Evolutionary conservation across 805 yeast species (phyloP).

Genomic region (Soucietia sequanensis): DNA sequence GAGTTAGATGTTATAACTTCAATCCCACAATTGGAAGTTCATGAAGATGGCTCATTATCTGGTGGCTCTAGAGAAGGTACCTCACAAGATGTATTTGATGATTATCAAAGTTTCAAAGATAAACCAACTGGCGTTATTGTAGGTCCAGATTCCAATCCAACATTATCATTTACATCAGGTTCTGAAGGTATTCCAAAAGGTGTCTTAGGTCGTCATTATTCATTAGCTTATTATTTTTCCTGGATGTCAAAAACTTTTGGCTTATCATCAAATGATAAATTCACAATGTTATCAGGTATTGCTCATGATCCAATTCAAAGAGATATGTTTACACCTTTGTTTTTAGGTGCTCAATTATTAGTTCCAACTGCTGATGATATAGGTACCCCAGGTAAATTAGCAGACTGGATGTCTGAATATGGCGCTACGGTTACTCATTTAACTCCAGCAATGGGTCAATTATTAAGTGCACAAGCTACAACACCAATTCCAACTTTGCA

Average conservation of each 20-base stretch:
- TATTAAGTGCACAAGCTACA: slow-evolving; percentile 91
- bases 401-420: slow-evolving; percentile 93
- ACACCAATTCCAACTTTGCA: slow-evolving; percentile 81
- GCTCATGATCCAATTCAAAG: slow-evolving; percentile 99
- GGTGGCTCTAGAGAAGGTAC: slow-evolving; percentile 50
- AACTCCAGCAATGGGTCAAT: slow-evolving; percentile 99
- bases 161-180: slow-evolving; percentile 94
- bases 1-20: slow-evolving; percentile 73
- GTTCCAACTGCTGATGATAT: slow-evolving; percentile 97
- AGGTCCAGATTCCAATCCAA: slow-evolving; percentile 98
- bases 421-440: slow-evolving; percentile 95
- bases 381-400: slow-evolving; percentile 96
- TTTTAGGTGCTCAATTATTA: slow-evolving; percentile 87
- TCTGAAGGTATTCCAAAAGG: slow-evolving; percentile 99
- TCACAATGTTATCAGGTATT: slow-evolving; percentile 97
- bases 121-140: slow-evolving; percentile 83
- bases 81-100: slow-evolving; percentile 47
- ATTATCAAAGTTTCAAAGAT: slow-evolving; percentile 45
- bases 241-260: slow-evolving; percentile 95
- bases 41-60: slow-evolving; percentile 66
- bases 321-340: slow-evolving; percentile 97
- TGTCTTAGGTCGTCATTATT: slow-evolving; percentile 95
- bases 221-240: slow-evolving; percentile 95
- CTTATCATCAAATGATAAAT: slow-evolving; percentile 74
- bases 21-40: slow-evolving; percentile 74